These are phyloP conservation scores for Trametes cubensis DNA, from an alignment of 768 basidiomycete genomes.

Conservation along the genomic window DNA sequence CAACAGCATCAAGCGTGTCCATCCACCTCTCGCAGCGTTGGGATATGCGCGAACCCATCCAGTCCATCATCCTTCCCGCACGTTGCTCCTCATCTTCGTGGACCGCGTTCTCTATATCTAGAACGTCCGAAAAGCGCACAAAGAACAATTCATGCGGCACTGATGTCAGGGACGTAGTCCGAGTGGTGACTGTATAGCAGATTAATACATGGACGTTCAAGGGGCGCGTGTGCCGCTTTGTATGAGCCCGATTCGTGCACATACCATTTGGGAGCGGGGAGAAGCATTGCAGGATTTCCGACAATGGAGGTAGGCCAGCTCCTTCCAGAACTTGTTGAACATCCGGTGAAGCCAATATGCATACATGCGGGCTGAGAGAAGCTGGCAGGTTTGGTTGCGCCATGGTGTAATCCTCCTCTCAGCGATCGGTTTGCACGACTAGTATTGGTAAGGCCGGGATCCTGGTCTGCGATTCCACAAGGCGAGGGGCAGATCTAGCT, in stretches of 20 bases:
- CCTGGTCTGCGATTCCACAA: background rate
- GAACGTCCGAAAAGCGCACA: constrained; percentile 77
- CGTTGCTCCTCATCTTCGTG: constrained; percentile 80
- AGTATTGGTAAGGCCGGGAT: too few species aligned
- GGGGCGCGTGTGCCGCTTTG: background rate
- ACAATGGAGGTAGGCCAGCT: constrained; percentile 67
- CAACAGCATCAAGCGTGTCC: constrained; percentile 58
- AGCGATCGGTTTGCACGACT: too few species aligned
- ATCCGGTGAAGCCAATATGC: constrained; percentile 72
- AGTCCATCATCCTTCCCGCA: constrained; percentile 80
- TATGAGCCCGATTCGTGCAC: constrained; percentile 20
- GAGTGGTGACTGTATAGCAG: constrained; percentile 62
- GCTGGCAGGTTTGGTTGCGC: constrained; percentile 63
- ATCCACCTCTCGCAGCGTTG: constrained; percentile 71
- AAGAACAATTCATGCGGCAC: constrained; percentile 74
- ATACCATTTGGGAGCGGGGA: constrained; percentile 81
- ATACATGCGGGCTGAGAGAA: constrained; percentile 83
- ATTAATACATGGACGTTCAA: constrained; percentile 12
- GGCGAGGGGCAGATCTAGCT: background rate
- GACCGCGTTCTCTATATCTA: constrained; percentile 72
- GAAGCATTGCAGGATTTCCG: constrained; percentile 80
- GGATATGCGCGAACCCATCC: constrained; percentile 76
- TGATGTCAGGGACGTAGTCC: constrained; percentile 71
- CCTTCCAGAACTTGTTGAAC: constrained; percentile 59
- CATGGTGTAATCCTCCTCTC: constrained; percentile 7